Conservation (phyloP, 345 rosid species). For the Angophora floribunda region DNA sequence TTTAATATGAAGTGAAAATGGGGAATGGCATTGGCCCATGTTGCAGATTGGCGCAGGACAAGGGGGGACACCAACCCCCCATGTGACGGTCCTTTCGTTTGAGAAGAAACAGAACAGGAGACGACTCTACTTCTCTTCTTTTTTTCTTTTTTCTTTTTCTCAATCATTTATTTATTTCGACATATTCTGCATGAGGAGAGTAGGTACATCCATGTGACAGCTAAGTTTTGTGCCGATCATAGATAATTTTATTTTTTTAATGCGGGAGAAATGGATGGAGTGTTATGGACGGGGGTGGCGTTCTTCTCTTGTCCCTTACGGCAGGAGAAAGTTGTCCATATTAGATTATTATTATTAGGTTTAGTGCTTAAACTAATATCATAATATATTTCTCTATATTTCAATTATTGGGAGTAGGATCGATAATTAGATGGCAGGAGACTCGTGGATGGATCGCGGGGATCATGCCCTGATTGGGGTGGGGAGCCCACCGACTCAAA, state of each 20-base stretch:
- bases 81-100: background rate
- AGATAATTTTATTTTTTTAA: background rate
- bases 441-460: background rate
- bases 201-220: background rate
- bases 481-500: background rate
- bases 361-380: too few relatives aligned
- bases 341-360: background rate
- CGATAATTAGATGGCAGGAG: background rate
- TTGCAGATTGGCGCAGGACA: background rate
- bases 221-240: background rate
- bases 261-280: background rate
- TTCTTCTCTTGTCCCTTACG: background rate
- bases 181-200: background rate
- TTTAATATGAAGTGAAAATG: background rate
- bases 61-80: background rate
- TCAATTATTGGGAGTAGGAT: background rate
- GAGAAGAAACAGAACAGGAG: background rate
- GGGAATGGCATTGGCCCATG: background rate
- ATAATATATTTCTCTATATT: background rate
- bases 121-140: background rate
- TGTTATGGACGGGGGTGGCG: background rate
- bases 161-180: background rate
- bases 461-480: background rate
- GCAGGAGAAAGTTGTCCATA: background rate
- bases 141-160: background rate